Evolutionary conservation across 345 rosid species (phyloP), one percentile per base, ranked within the genome.

Genomic region (Melaleuca quinquenervia): DNA sequence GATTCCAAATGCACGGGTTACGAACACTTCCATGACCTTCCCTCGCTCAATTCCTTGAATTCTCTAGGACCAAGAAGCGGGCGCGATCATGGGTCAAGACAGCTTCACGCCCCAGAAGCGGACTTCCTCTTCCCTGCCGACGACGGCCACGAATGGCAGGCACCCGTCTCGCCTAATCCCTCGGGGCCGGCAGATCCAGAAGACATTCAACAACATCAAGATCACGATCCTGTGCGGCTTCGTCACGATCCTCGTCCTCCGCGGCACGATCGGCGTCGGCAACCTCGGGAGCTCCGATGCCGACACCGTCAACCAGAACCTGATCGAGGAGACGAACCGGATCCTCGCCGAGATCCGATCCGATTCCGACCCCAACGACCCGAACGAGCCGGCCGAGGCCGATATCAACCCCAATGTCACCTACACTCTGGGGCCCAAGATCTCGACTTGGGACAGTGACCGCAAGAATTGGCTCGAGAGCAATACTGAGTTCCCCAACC

Each of bases 221-320:
- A 96, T 96, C 94, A 97, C 98, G 0, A 91, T 96, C 86, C 98
- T 95, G 51, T 96, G 99, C 82, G 97, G 99, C 75, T 95, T 96
- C 90, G 96, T 96, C 56, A 95, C 99, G 51, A 93, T 97, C 56
- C 96, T 97, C 86, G 99, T 97, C 89, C 93, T 97, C 49, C 97
- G 98, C 50, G 99, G 98, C 86, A 96, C 98, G 9, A 94, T 97
- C 86, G 99, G 99, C 76, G 92, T 97, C 20, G 98, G 96, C 45
- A 94, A 89, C 89, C 89, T 97, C 83, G 90, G 96, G 54, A 91
- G 89, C 87, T 92, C 98, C 20, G 96, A 96, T 51, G 93, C 96
- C 29, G 98, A 97, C 45, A 95, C 94, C 49, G 92, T 97, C 82
- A 93, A 96, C 84, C 96, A 95, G 92, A 90, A 95, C 70, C 56